Evolutionary conservation across 805 yeast genomes (phyloP), one percentile per base, ranked within the genome.

Genomic region (Ogataea corticis): DNA sequence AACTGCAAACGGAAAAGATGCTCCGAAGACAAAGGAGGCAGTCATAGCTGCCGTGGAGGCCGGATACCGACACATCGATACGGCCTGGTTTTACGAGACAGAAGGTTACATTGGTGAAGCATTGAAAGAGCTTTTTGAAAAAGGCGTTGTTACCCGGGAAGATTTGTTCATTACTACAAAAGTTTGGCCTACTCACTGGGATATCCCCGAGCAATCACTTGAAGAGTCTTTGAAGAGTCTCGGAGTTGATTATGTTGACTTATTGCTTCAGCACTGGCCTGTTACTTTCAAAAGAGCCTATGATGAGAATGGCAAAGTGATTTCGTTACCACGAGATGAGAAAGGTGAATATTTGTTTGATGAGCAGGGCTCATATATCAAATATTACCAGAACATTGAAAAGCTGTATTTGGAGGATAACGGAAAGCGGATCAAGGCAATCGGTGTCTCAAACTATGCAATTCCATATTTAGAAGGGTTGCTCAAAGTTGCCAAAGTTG

Each of bases 351-450:
- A 50, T 23, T 49, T 50, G 15, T 48, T 37, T 15, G 54, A 42
- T 25, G 36, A 45, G 15, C 38, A 48, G 14, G 50, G 48, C 41
- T 91, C 87, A 56, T 94, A 55, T 45, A 63, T 91, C 9, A 77
- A 80, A 29, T 88, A 89, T 15, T 77, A 76, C 50, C 79, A 81
- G 58, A 81, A 81, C 48, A 69, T 84, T 41, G 89, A 86, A 45
- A 91, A 87, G 61, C 84, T 83, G 36, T 89, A 79, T 63, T 23
- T 29, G 27, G 70, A 61, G 32, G 72, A 74, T 23, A 73, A 72
- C 12, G 38, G 38, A n/a, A 25, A 23, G 13, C 65, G 67, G 49
- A 60, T 68, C 29, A 70, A 63, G 45, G 62, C 76, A 13, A 70
- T 75, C 54, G 79, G 79, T 19, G 76, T 75, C 16, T 70, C 76